Evolutionary conservation across 495 filamentous ascomycete species (phyloP), one percentile per base, ranked within the genome.

Genomic region (Echria macrotheca): DNA sequence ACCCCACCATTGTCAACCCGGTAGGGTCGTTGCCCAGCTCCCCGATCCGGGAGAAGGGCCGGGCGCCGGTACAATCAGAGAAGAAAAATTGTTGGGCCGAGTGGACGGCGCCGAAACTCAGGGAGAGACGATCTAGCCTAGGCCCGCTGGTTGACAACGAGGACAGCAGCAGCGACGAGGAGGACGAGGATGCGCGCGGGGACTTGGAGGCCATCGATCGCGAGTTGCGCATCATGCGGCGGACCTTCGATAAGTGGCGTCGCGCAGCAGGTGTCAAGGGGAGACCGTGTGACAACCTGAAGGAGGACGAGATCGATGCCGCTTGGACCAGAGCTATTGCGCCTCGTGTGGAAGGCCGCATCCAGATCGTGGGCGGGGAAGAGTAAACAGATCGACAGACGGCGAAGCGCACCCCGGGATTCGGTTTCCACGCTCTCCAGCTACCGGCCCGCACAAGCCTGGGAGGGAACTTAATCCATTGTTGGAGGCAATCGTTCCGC

Each of bases 291-390:
- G 66, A 76, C 49, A 54, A 61, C 45, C 67, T 73, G 15, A 72
- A 73, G 46, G 72, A 78, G 40, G 68, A 58, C 14, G 83, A 84
- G 61, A 74, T 82, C 50, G 74, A 77, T 21, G 83, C 84, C 8
- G 69, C 80, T 37, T 95, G 89, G 89, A 91, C 90, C 3, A 80
- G 72, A 44, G 82, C 84, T 0, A 87, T 95, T 52, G 76, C 81
- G 18, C 89, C 89, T 17, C 76, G 70, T 43, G 47, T 93, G 1
- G 89, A 94, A 65, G 89, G 86, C 21, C 76, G 89, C 14, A 91
- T 94, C 44, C 53, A 43, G 32, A 66, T 61, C 53, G 58, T 68
- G 5, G 47, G 51, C 23, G 37, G 2, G 15, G 14, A 39, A 28
- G 31, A 19, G 33, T 28, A 35, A 3, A 35, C 24, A 1, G 14